A percentile compares a stretch with the other conserved stretches of the same genome.
Conservation (phyloP, 495 filamentous ascomycete species). For the Penicillium verhagenii region DNA sequence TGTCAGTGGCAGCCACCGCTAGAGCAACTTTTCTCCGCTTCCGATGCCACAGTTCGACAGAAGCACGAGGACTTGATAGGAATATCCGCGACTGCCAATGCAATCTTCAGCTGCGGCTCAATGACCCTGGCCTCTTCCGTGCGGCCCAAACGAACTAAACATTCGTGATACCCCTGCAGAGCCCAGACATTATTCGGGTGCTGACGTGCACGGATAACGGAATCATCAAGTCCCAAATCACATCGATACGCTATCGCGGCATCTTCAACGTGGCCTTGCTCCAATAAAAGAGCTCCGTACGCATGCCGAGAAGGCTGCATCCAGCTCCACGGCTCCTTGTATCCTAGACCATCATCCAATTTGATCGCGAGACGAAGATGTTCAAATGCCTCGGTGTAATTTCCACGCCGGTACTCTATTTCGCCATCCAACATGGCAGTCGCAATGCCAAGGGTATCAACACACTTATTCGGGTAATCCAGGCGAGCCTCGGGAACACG, state of each 20-base stretch:
- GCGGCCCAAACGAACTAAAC: conserved; percentile 52
- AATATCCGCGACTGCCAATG: conserved; percentile 56
- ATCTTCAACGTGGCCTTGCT: conserved; percentile 57
- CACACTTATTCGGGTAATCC: conserved; percentile 62
- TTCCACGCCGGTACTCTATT: conserved; percentile 58
- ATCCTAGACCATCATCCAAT: conserved; percentile 56
- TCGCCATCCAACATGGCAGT: conserved; percentile 66
- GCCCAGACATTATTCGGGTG: conserved; percentile 70
- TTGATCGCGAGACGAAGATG: conserved; percentile 51
- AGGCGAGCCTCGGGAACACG: conserved; percentile 42
- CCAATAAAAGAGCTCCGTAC: conserved; percentile 60
- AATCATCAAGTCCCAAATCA: conserved; percentile 58
- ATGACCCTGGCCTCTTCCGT: conserved; percentile 50
- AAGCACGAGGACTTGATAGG: conserved; percentile 59
- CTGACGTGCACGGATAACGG: conserved; percentile 55
- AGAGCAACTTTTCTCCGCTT: conserved; percentile 12
- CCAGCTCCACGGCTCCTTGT: conserved; percentile 69
- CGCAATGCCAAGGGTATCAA: conserved; percentile 55
- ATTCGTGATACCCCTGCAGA: conserved; percentile 66
- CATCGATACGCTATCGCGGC: conserved; percentile 56
- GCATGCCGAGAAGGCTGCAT: conserved; percentile 69
- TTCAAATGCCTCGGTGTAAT: conserved; percentile 52
- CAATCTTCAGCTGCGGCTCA: conserved; percentile 49
- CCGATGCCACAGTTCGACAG: conserved; percentile 42
- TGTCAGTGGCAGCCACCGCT: neutral